phyloP scores from a whole-genome alignment of 306 rosid genomes.

The Castanospermum australe region DNA sequence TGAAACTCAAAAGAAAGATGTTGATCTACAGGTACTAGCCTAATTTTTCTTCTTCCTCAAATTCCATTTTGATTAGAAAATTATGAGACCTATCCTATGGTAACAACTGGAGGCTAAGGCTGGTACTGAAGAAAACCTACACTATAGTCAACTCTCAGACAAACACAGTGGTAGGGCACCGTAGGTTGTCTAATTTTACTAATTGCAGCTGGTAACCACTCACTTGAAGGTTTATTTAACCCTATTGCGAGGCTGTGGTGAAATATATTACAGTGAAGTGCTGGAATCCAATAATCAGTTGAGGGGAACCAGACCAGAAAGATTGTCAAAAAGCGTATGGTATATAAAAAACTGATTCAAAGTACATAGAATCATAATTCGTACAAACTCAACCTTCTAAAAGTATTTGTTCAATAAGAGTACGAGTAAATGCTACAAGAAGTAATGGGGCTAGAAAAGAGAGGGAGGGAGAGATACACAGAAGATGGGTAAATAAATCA shows the following conservation, averaged over 20 bases:
- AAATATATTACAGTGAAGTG: too few species aligned
- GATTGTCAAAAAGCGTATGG: background rate
- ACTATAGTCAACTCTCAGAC: background rate
- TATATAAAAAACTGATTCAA: background rate
- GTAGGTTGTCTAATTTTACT: background rate
- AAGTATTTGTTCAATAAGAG: background rate
- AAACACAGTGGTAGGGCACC: background rate
- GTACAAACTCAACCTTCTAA: background rate
- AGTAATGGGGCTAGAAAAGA: background rate
- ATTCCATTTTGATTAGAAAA: background rate
- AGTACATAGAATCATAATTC: background rate
- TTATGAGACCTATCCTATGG: background rate
- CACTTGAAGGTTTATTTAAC: background rate
- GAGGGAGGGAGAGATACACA: too few species aligned
- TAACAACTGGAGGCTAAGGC: background rate
- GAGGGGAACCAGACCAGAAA: background rate
- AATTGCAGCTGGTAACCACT: background rate
- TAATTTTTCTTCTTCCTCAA: background rate
- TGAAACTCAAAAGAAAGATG: background rate
- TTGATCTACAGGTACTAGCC: background rate
- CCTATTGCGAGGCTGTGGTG: background rate
- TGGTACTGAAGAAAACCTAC: background rate
- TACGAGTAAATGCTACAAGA: background rate
- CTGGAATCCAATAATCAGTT: too few species aligned
- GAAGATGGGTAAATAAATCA: background rate